Percentiles rank a stretch among this genome's conserved stretches.
Conservation (phyloP, 2,329 filamentous ascomycete species). For the Epichloe uncinata region DNA sequence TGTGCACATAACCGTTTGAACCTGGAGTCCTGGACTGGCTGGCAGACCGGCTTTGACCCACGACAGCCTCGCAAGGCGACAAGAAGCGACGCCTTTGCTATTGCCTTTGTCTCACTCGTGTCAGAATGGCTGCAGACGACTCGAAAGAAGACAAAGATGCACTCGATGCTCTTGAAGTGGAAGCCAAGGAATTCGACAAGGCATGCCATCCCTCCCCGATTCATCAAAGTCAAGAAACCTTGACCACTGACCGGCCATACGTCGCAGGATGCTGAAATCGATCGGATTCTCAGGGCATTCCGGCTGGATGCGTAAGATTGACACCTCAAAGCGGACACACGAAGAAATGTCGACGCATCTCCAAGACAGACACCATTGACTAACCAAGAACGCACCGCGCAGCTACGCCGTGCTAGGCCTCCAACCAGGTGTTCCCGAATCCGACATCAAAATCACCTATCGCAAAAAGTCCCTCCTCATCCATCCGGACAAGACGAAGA, state of each 20-base stretch:
- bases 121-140: conserved; percentile 22
- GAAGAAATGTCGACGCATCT: not conserved
- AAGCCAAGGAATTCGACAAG: conserved; percentile 87
- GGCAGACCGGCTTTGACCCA: too few species aligned
- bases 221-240: not conserved
- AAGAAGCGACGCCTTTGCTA: not conserved
- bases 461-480: conserved; percentile 99
- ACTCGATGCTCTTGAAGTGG: conserved; percentile 67
- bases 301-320: conserved; percentile 44
- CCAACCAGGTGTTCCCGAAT: conserved; percentile 86
- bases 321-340: not conserved
- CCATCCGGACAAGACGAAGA: conserved; percentile 94
- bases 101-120: not conserved
- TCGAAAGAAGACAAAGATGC: conserved; percentile 54
- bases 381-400: not conserved
- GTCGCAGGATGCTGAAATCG: conserved; percentile 77
- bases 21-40: too few species aligned
- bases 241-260: conserved; percentile 9
- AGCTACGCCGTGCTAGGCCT: conserved; percentile 92
- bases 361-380: not conserved
- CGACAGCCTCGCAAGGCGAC: not conserved
- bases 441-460: conserved; percentile 88
- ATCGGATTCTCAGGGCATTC: conserved; percentile 85
- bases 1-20: too few species aligned
- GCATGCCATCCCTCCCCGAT: conserved; percentile 29